Base-by-base conservation (phyloP, 371 early-diverging fungal species). In the Rhizopus arrhizus region DNA sequence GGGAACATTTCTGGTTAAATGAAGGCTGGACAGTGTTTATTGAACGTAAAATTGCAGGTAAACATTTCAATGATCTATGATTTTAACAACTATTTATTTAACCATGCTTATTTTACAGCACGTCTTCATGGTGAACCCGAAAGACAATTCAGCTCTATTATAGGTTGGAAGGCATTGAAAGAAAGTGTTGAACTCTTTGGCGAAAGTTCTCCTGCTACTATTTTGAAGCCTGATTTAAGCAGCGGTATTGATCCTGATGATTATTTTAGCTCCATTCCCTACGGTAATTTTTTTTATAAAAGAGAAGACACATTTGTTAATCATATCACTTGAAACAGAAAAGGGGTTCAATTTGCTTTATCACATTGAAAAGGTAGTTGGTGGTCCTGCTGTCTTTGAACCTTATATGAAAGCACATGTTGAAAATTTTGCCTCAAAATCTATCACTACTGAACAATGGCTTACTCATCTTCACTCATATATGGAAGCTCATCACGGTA, bases 11-110 rank as follows among this genome's bases (percentile, higher is more conserved):
- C 58, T 93, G 94, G 95, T 77, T 96, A 53, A 97, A 96, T 67
- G 96, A 97, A 78, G 96, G 97, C 55, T 95, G 92, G 86, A 95
- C 96, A 15, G 89, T 96, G 45, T 97, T 91, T 66, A 78, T 95
- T 51, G 97, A 98, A 80, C 90, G 98, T 70, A 94, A 94, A 74
- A 96, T 98, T 56, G 71, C 89, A 42, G 88, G 63, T 46, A 43
- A 43, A 2, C 22, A 2, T 22, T 22, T 22, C 22, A 22, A 22
- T 0, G 22, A 22, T 22, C 22, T 22, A 22, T 22, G 22, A 22
- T 22, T 22, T 22, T 22, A 22, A 22, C 22, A 2, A 22, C 22
- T 22, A 22, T 22, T 22, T 22, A 22, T 5, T 15, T 43, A 15
- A 43, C 5, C 5, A 5, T 11, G 5, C n/a, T 43, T 43, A 5